phyloP scores from a whole-genome alignment of 495 filamentous ascomycete genomes.

The Margaritispora aquatica region DNA sequence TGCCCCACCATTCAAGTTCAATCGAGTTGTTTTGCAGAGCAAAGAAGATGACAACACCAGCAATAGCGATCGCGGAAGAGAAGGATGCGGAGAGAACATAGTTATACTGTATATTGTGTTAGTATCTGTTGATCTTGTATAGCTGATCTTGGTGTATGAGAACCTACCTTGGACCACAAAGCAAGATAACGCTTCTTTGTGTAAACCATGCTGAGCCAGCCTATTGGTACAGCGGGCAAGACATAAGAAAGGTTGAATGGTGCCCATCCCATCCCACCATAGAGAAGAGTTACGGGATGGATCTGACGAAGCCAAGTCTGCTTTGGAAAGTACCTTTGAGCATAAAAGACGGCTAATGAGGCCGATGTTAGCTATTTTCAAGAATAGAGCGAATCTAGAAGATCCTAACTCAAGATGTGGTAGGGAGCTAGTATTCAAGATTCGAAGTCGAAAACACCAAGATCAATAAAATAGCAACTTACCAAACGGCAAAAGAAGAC shows the following conservation, averaged over 20 bases:
- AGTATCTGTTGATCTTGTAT: neutral
- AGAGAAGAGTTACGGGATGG: neutral
- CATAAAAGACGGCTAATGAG: no score
- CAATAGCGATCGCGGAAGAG: neutral
- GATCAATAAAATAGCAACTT: no score
- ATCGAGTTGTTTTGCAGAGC: neutral
- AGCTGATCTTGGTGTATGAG: neutral
- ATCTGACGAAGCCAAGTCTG: neutral
- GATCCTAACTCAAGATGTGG: no score
- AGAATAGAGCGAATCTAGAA: no score
- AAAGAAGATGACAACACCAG: neutral
- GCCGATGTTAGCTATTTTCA: no score
- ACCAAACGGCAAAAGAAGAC: neutral
- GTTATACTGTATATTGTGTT: neutral
- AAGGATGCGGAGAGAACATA: neutral
- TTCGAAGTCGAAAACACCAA: no score
- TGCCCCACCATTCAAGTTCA: constrained; percentile 4
- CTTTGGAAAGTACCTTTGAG: neutral
- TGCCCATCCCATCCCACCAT: neutral
- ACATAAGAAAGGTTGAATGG: neutral
- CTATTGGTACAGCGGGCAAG: neutral
- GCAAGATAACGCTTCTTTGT: neutral
- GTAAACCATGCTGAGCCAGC: neutral
- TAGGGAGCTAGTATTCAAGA: no score
- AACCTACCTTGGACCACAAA: neutral